Base-by-base conservation (phyloP, 2,329 filamentous ascomycete genomes). In the Penicillium vulpinum region DNA sequence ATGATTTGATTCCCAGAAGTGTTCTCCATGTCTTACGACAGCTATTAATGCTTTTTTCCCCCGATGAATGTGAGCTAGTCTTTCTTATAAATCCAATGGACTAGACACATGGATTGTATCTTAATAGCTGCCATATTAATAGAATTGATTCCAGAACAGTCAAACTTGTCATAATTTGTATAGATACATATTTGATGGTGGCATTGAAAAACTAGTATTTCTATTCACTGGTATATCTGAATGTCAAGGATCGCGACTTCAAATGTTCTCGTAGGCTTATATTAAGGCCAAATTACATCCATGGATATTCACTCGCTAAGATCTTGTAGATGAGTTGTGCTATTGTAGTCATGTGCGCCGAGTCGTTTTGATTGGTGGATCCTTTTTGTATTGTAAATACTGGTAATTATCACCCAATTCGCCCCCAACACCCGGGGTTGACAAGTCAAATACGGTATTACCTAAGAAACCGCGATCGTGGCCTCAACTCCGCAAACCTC, bases 381-480 rank as follows among this genome's bases (percentile, higher is more conserved):
- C 15, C 15, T 33, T 3, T 13, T 7, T 26, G 57, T 66, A 60
- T 15, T 28, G 4, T 6, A 8, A 11, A 58, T 62, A 61, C 56
- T 7, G 4, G 45, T 52, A 59, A 56, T 53, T 60, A 61, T 35
- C 5, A 33, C 10, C 15, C 1, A 4, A 1, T 13, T 10, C 1
- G 9, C 21, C 13, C 13, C 3, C 9, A 41, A 31, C 10, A 10
- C 21, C 35, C 6, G 7, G 33, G 5, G 8, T 21, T 58, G 6
- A 66, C 64, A 29, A 11, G 51, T 50, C 48, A 16, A 35, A 33
- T 64, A 66, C 63, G 51, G 60, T 64, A 66, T 57, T 48, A 58
- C 60, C 51, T 48, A 60, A 61, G 60, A 65, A 67, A 65, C 60
- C 64, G 64, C 48, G 64, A 67, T 67, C 64, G 64, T 67, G 64